These are phyloP conservation scores for Cladophialophora yegresii DNA, from an alignment of 2,329 filamentous ascomycete species.

Conservation along the genomic window DNA sequence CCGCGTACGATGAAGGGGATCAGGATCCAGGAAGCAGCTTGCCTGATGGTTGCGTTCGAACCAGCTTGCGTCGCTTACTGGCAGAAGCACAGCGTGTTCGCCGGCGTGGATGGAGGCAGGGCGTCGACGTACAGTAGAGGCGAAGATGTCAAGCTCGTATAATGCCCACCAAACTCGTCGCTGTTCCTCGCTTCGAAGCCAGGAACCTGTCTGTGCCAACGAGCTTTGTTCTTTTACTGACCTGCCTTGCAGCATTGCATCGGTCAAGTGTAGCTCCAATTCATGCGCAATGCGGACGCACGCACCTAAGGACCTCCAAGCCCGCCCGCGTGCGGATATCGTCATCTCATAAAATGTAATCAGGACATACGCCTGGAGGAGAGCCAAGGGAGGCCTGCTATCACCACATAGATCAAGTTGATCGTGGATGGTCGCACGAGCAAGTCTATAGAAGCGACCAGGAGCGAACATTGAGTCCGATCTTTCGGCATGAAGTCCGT, in stretches of 20 bases:
- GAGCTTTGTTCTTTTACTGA: constrained; percentile 1
- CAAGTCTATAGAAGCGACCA: constrained; percentile 7
- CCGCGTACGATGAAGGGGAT: constrained; percentile 7
- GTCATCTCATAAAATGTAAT: constrained; percentile 13
- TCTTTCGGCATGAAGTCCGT: no score
- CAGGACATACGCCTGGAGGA: constrained; percentile 12
- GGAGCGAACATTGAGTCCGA: background rate
- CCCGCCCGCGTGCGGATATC: constrained; percentile 3
- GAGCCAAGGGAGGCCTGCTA: constrained; percentile 5
- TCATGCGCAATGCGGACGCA: constrained; percentile 18
- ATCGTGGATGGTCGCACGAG: constrained; percentile 3
- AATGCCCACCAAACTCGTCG: constrained; percentile 14
- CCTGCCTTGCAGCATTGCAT: constrained; percentile 6
- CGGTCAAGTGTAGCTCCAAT: constrained; percentile 15
- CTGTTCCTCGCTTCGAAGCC: constrained; percentile 10
- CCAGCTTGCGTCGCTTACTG: constrained; percentile 7
- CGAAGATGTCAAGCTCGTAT: constrained; percentile 16
- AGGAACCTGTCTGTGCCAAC: background rate
- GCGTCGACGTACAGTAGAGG: constrained; percentile 7
- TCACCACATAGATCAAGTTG: constrained; percentile 12
- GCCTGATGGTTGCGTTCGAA: constrained; percentile 5
- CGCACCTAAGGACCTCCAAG: constrained; percentile 10
- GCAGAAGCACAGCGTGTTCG: constrained; percentile 11
- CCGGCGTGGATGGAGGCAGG: constrained; percentile 11
- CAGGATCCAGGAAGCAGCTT: constrained; percentile 13